A percentile compares a stretch with the other conserved stretches of the same genome.
Evolutionary conservation across 2,329 filamentous ascomycete species (phyloP).

Genomic region (Hymenoscyphus occultus): DNA sequence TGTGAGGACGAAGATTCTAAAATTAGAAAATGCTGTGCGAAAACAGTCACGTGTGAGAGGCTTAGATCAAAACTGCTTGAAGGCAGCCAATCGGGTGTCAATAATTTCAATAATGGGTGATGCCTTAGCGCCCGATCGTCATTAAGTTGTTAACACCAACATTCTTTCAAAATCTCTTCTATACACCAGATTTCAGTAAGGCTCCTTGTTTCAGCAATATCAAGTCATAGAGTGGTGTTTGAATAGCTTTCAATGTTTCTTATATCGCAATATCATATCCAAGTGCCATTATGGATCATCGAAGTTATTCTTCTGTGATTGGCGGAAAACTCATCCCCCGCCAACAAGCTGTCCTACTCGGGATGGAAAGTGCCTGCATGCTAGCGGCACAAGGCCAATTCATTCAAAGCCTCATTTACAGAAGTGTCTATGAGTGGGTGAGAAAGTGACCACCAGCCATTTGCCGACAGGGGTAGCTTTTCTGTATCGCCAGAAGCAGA

Average conservation of each 20-base stretch:
- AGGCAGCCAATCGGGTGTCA: not conserved
- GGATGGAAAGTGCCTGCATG: not conserved
- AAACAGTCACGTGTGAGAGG: conserved; percentile 8
- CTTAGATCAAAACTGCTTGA: not conserved
- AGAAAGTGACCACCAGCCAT: not conserved
- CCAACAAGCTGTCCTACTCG: not conserved
- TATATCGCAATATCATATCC: not conserved
- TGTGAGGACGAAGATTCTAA: conserved; percentile 8
- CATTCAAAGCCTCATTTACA: not conserved
- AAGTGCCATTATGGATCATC: not conserved
- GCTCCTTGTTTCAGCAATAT: not conserved
- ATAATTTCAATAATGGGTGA: not conserved
- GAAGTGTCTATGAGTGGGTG: conserved; percentile 6
- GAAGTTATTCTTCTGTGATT: conserved; percentile 1
- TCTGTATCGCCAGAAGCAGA: conserved; percentile 8
- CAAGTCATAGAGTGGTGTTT: not conserved
- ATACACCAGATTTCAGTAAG: not conserved
- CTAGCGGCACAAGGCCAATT: not conserved
- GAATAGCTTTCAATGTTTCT: not conserved
- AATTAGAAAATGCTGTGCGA: conserved; percentile 9
- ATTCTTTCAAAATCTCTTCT: not conserved
- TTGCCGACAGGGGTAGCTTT: not conserved
- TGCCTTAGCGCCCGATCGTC: not conserved
- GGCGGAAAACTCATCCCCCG: not conserved
- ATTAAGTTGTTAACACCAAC: not conserved